phyloP scores from a whole-genome alignment of 192 early-diverging fungal species.

The Podila horticola region DNA sequence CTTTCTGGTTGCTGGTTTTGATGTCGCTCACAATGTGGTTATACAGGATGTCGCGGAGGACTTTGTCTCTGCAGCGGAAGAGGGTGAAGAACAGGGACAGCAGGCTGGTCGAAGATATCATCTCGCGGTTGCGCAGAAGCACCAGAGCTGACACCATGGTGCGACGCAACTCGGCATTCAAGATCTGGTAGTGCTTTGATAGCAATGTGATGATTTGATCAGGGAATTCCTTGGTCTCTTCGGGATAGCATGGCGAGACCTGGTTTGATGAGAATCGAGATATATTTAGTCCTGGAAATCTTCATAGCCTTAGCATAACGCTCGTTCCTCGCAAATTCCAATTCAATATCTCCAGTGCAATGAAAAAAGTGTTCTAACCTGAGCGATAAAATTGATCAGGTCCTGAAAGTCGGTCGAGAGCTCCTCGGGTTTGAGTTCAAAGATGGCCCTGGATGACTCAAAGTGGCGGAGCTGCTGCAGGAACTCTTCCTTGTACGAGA shows the following conservation, averaged over 20 bases:
- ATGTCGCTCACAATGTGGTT: conserved; percentile 96
- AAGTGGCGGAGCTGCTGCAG: conserved; percentile 93
- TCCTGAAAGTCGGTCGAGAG: conserved; percentile 86
- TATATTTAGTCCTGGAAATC: not conserved
- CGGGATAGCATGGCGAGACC: conserved; percentile 88
- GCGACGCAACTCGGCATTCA: conserved; percentile 86
- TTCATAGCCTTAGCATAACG: not conserved
- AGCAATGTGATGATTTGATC: conserved; percentile 87
- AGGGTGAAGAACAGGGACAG: conserved; percentile 97
- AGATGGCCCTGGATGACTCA: conserved; percentile 87
- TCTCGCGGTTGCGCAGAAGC: conserved; percentile 87
- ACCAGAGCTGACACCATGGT: conserved; percentile 90
- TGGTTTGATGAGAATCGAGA: conserved; percentile 8
- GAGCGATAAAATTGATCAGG: conserved; percentile 90
- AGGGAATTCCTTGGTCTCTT: conserved; percentile 83
- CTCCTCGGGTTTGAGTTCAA: conserved; percentile 87
- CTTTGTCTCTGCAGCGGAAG: conserved; percentile 94
- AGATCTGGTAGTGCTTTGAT: conserved; percentile 80
- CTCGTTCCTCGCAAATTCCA: too few species aligned
- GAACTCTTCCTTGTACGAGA: conserved; percentile 95
- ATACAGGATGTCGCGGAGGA: conserved; percentile 88
- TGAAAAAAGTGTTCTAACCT: conserved; percentile 48
- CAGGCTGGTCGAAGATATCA: conserved; percentile 65
- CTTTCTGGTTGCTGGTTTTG: conserved; percentile 90
- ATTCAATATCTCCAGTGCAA: not conserved